Conservation (phyloP, 2,329 filamentous ascomycete genomes). For the Aspergillaceae sp. region DNA sequence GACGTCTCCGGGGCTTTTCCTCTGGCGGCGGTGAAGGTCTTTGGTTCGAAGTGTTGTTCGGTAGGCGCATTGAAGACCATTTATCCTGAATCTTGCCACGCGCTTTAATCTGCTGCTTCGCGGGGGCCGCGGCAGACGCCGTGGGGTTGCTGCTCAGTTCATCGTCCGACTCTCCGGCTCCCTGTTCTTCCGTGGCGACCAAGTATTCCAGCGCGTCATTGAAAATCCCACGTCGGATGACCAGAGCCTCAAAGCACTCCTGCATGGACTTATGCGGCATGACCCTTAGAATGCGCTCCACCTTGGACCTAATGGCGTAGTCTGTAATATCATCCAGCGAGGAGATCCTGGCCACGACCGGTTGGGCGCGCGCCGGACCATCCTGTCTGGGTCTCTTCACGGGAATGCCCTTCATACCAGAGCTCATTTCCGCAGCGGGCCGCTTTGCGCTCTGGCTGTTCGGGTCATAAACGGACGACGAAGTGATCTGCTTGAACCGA, state of each 20-base stretch:
- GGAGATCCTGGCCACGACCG: constrained; percentile 34
- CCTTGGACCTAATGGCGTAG: constrained; percentile 40
- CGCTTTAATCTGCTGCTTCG: constrained; percentile 47
- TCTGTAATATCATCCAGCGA: constrained; percentile 46
- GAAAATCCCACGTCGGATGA: constrained; percentile 43
- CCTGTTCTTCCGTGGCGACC: constrained; percentile 30
- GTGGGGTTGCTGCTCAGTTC: constrained; percentile 25
- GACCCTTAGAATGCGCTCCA: constrained; percentile 44
- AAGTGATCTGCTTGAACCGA: constrained; percentile 38
- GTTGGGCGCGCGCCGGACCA: constrained; percentile 39
- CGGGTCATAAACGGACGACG: constrained; percentile 36
- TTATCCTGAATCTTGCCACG: constrained; percentile 52
- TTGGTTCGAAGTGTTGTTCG: constrained; percentile 16
- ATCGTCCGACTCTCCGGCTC: constrained; percentile 29
- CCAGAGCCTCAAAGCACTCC: constrained; percentile 43
- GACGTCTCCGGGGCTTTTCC: constrained; percentile 27
- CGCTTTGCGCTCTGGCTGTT: constrained; percentile 29
- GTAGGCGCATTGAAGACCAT: constrained; percentile 43
- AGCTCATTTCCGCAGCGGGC: constrained; percentile 37
- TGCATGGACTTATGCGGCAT: constrained; percentile 40
- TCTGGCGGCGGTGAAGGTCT: constrained; percentile 8
- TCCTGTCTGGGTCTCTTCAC: constrained; percentile 35
- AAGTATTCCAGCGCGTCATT: constrained; percentile 47
- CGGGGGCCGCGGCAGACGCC: constrained; percentile 19
- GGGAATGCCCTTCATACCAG: constrained; percentile 27